Evolutionary conservation across 208 protist species (phyloP), one percentile per base, ranked within the genome.

Genomic region (Wallacemonas rigidus): DNA sequence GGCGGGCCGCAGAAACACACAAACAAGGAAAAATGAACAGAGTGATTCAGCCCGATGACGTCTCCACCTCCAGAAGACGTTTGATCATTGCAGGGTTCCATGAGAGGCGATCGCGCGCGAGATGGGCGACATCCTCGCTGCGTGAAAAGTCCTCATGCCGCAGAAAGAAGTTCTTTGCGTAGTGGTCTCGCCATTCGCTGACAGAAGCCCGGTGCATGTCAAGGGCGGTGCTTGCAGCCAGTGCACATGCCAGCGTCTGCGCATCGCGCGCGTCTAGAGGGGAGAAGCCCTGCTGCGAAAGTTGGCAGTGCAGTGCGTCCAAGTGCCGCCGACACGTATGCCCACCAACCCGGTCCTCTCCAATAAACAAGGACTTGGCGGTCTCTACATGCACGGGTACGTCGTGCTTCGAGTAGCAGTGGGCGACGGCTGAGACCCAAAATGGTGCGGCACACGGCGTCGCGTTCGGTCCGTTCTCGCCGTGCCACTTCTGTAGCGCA

Each of bases 381-480:
- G n/a, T 17, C 12, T 41, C 45, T 1, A 68, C 51, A 5, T 65
- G 54, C 5, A 11, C 45, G 39, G 57, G 43, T 8, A 78, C 57
- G 36, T n/a, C 5, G 38, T 38, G 43, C 36, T n/a, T 15, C 7
- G 57, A 67, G 8, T 26, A 71, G 12, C 72, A 36, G 68, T 94
- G 89, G 2, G 72, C 80, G 3, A 92, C 67, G 3, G 80, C 74
- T 2, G 89, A 94, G 0, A 92, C 71, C 86, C 86, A 92, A 62
- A 94, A 94, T 5, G 80, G 76, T 36, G 74, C 76, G 11, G 78
- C 75, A 38, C 74, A 54, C 9, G 56, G 50, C 36, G 11, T n/a
- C 17, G 40, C 12, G 38, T 47, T 60, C 47, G 69, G 61, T 55
- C 15, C 12, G 3, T 63, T 38, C 55, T 85, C 35, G 11, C 56